Evolutionary conservation across 2,329 filamentous ascomycete genomes (phyloP), one percentile per base, ranked within the genome.

Genomic region (Ascochyta viciae-villosae): DNA sequence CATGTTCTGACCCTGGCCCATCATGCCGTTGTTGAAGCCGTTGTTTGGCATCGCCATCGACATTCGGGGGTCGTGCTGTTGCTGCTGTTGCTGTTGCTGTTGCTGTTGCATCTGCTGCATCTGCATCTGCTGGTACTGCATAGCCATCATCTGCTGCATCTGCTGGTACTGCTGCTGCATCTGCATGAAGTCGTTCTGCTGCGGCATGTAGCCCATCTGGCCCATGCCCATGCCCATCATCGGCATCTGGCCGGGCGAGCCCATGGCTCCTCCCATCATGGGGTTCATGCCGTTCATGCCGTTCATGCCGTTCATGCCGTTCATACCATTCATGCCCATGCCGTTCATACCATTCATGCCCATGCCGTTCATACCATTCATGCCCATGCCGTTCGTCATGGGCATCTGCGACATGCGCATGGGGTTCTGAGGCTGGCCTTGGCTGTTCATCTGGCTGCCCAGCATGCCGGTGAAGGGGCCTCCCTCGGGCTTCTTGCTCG

Each of bases 161-260:
- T 73, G 67, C 53, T 71, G 89, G 89, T 96, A 94, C 77, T 92
- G 92, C 72, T 96, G 90, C 72, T 96, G 90, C 89, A 96, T 93
- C 74, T 96, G 92, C 88, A 95, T 92, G 72, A 65, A 62, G 70
- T 72, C 65, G 69, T 92, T 89, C 6, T 85, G 89, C 83, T 95
- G 89, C 64, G 93, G 88, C 38, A 93, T 83, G 66, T 66, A 72
- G 23, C 63, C 67, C 69, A 72, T 72, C 31, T 61, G 62, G 15
- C 67, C 65, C 67, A 69, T 69, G 24, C 63, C 61, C 65, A 67
- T 64, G 12, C 67, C 66, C 70, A 71, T 72, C 65, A 70, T 71
- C 3, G 63, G 63, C 66, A 71, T 71, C 40, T 63, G 61, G 29
- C 38, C 33, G 7, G 37, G 42, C 2, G 41, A 37, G 19, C 50